These are phyloP conservation scores for Starmerella apis DNA, from an alignment of 805 yeast species.

Conservation along the genomic window DNA sequence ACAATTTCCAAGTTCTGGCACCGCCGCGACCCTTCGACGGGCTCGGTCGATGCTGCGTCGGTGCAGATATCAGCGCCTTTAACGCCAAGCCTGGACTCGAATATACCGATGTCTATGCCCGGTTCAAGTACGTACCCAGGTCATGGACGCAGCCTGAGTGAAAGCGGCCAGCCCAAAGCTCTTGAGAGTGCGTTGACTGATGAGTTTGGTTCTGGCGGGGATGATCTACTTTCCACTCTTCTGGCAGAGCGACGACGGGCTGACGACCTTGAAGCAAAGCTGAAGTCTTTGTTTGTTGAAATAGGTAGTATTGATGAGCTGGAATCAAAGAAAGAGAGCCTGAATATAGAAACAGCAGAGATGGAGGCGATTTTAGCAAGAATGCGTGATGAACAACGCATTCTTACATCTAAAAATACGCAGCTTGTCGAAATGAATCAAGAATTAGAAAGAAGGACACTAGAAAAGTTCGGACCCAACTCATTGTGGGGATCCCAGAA, in stretches of 20 bases:
- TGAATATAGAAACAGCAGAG: constrained; percentile 28
- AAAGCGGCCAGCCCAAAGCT: constrained; percentile 1
- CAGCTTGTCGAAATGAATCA: constrained; percentile 34
- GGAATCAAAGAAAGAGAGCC: constrained; percentile 9
- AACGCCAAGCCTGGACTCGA: constrained; percentile 1
- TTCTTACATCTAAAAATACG: constrained; percentile 30
- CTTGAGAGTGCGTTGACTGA: no score
- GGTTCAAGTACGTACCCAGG: neutral
- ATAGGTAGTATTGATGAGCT: constrained; percentile 23
- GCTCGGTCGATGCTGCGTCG: constrained; percentile 9
- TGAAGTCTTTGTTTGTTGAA: constrained; percentile 16
- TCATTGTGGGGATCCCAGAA: constrained; percentile 21
- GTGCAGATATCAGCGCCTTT: constrained; percentile 12
- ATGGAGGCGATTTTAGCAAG: constrained; percentile 26
- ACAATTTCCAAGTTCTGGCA: constrained; percentile 8
- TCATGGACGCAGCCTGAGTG: constrained; percentile 25
- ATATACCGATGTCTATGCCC: neutral
- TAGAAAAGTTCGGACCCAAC: constrained; percentile 29
- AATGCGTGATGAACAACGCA: constrained; percentile 29
- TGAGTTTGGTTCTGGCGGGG: neutral
- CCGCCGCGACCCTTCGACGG: constrained; percentile 3
- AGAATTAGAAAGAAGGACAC: constrained; percentile 31
- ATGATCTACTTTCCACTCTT: constrained; percentile 9
- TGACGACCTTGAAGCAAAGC: constrained; percentile 4
- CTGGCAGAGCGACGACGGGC: constrained; percentile 26